phyloP scores from a whole-genome alignment of 345 rosid species.

The Pistacia integerrima region DNA sequence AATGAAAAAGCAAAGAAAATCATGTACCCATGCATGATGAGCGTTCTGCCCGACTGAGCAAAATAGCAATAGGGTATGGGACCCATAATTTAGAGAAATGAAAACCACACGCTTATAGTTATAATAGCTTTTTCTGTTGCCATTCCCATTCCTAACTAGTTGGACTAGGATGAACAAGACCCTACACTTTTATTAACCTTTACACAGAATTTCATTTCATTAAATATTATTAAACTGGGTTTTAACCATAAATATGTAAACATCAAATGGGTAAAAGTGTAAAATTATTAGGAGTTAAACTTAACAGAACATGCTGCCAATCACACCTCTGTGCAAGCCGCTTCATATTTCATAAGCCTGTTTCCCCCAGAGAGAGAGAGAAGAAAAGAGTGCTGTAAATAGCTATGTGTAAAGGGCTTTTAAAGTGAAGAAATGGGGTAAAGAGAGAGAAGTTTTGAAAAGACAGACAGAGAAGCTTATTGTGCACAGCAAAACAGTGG shows the following conservation, averaged over 20 bases:
- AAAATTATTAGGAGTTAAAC: background rate
- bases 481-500: slow-evolving; percentile 15
- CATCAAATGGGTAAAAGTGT: slow-evolving; percentile 24
- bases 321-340: slow-evolving; percentile 26
- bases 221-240: background rate
- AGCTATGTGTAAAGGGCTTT: background rate
- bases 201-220: slow-evolving; percentile 16
- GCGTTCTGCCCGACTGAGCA: slow-evolving; percentile 11
- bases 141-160: slow-evolving; percentile 16
- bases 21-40: slow-evolving; percentile 1
- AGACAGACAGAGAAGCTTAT: slow-evolving; percentile 5
- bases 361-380: background rate
- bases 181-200: background rate
- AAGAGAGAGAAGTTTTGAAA: slow-evolving; percentile 14
- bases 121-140: background rate
- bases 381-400: background rate
- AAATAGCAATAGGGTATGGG: slow-evolving; percentile 33
- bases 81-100: background rate
- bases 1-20: slow-evolving; percentile 4
- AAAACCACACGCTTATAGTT: slow-evolving; percentile 29
- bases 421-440: slow-evolving; percentile 8
- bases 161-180: slow-evolving; percentile 13
- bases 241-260: background rate
- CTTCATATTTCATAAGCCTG: slow-evolving; percentile 17
- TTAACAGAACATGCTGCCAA: background rate